phyloP scores from a whole-genome alignment of 75 land plant genomes.

The Isoetes taiwanensis region DNA sequence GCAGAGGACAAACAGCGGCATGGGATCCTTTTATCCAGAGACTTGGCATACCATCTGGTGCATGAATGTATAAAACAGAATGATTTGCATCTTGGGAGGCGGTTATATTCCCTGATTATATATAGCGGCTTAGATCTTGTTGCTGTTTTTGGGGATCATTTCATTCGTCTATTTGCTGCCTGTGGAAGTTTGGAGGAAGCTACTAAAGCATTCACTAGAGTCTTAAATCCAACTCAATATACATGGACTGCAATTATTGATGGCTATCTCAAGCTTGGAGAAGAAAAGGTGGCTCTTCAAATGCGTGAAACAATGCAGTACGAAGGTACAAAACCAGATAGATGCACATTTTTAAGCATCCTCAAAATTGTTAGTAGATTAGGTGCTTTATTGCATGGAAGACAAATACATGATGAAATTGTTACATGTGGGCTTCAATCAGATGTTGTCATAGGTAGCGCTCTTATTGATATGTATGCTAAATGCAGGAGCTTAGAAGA shows the following conservation, averaged over 20 bases:
- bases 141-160: background rate
- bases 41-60: too few relatives aligned
- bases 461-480: conserved; percentile 14
- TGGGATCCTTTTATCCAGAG: too few relatives aligned
- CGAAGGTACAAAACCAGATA: too few relatives aligned
- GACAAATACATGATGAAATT: conserved; percentile 1
- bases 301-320: conserved; percentile 13
- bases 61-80: too few relatives aligned
- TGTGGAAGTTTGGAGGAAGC: conserved; percentile 7
- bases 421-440: conserved; percentile 1
- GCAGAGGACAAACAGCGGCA: too few relatives aligned
- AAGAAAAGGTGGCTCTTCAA: conserved; percentile 5
- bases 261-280: conserved; percentile 3
- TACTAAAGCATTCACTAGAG: conserved; percentile 9
- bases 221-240: conserved; percentile 14
- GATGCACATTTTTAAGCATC: too few relatives aligned
- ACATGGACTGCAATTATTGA: conserved; percentile 24
- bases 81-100: too few relatives aligned
- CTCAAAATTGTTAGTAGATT: too few relatives aligned
- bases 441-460: background rate
- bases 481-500: background rate
- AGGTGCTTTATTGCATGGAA: too few relatives aligned
- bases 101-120: background rate
- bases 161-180: background rate
- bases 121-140: background rate